Evolutionary conservation across 257 asterid genomes (phyloP), one percentile per base, ranked within the genome.

Genomic region (Coffea eugenioides): DNA sequence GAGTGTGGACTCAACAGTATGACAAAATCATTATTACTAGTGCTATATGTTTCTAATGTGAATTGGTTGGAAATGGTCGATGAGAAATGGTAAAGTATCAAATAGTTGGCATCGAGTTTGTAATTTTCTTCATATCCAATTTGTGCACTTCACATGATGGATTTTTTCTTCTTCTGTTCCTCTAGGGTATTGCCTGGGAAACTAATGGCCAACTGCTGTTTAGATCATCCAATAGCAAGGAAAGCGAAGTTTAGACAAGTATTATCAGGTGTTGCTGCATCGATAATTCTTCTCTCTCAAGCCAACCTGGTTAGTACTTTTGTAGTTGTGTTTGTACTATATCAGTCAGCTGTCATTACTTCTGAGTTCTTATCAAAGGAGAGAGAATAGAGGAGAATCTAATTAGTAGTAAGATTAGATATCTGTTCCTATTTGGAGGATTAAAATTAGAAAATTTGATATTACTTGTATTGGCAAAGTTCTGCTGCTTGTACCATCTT

Each of bases 231-330:
- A 70, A 73, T 69, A 45, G 79, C 91, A 52, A 20, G 85, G 61
- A 83, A 86, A 65, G 77, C 81, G 79, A 92, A 88, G 77, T 79
- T 86, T 39, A 89, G 89, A 86, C 94, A 86, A 84, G 90, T 90
- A 75, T 74, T 93, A 67, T 80, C 99, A 65, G 93, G 97, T 79
- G 89, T 95, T 81, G 98, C 97, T 74, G 91, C 98, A 79, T 90
- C 99, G 0, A 56, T 90, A 21, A 20, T 93, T 68, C 77, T 84
- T 84, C 88, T 95, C 74, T 92, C 98, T 80, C 97, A 88, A 81
- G 77, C 90, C 25, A 90, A 85, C 83, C 65, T 86, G 97, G 98
- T 95, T 80, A 82, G 98, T 88, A 72, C 79, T 73, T 69, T 77
- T 23, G 98, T 88, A 72, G 78, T 73, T 69, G 77, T 23, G 57